Conservation (phyloP, 805 yeast genomes). For the Myxozyma geophila region DNA sequence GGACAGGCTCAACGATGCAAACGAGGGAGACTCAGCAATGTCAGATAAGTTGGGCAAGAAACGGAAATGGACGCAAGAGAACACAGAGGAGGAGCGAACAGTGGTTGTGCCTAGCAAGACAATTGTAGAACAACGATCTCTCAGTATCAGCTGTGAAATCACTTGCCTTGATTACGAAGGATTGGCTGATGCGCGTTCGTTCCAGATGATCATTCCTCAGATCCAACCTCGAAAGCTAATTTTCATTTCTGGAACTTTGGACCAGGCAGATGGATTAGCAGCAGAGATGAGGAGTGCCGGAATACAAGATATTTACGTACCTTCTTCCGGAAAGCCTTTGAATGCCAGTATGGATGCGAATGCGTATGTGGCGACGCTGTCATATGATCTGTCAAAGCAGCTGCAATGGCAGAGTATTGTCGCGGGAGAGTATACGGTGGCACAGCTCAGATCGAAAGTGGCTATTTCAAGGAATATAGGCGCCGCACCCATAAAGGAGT, state of each 20-base stretch:
- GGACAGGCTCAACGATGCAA: conserved; percentile 16
- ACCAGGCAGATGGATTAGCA: conserved; percentile 31
- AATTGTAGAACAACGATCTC: conserved; percentile 42
- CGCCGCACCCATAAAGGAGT: neutral
- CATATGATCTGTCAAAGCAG: conserved; percentile 61
- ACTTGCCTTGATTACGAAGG: conserved; percentile 83
- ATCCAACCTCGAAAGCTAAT: conserved; percentile 78
- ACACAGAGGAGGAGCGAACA: conserved; percentile 33
- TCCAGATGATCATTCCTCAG: conserved; percentile 74
- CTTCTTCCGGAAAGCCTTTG: conserved; percentile 37
- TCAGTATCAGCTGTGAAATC: conserved; percentile 68
- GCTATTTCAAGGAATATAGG: neutral
- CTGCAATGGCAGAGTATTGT: conserved; percentile 82
- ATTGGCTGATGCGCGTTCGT: conserved; percentile 79
- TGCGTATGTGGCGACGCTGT: conserved; percentile 67
- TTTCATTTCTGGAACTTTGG: conserved; percentile 50
- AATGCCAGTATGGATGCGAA: conserved; percentile 53
- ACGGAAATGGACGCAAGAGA: conserved; percentile 47
- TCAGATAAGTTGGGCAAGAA: conserved; percentile 45
- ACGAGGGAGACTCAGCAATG: conserved; percentile 38
- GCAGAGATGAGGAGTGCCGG: conserved; percentile 39
- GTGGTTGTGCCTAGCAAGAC: conserved; percentile 29
- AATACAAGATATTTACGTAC: conserved; percentile 34
- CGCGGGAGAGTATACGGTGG: conserved; percentile 72
- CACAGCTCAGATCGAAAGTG: conserved; percentile 77